These are phyloP conservation scores for Tulasnella sp. DNA, from an alignment of 768 basidiomycete genomes.

Conservation along the genomic window DNA sequence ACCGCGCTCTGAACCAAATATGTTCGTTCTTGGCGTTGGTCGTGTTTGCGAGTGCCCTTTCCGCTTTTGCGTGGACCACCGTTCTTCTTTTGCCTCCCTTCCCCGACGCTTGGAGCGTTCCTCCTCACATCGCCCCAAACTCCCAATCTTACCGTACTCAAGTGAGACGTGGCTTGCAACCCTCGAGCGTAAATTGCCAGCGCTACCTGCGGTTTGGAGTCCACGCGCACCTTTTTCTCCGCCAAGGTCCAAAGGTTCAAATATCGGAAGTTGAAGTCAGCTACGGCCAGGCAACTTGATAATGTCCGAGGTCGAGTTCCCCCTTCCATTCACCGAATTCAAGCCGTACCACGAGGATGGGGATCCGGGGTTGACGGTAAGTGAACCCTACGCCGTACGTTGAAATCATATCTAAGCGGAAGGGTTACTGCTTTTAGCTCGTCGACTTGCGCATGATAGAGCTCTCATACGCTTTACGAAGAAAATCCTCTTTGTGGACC, in stretches of 20 bases:
- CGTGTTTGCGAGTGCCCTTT: no score
- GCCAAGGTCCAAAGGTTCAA: neutral
- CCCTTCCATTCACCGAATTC: neutral
- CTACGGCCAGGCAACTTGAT: neutral
- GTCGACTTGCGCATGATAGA: slow-evolving; percentile 4
- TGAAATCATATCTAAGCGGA: neutral
- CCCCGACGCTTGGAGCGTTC: no score
- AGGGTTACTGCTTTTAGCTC: neutral
- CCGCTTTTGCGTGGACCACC: no score
- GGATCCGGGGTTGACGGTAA: neutral
- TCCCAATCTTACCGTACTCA: no score
- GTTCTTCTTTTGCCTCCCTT: no score
- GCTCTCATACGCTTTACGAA: slow-evolving; percentile 16
- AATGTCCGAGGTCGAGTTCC: neutral
- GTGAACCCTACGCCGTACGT: neutral
- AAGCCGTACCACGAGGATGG: neutral
- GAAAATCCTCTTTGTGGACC: slow-evolving; percentile 14
- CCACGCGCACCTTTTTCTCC: neutral
- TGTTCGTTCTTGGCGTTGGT: no score
- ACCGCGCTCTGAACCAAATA: no score
- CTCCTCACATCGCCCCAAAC: no score
- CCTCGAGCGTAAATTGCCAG: no score
- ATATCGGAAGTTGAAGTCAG: neutral
- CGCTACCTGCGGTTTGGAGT: no score
- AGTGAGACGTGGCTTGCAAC: no score